Evolutionary conservation across 2,329 filamentous ascomycete species (phyloP).

Genomic region (Periconia digitata): DNA sequence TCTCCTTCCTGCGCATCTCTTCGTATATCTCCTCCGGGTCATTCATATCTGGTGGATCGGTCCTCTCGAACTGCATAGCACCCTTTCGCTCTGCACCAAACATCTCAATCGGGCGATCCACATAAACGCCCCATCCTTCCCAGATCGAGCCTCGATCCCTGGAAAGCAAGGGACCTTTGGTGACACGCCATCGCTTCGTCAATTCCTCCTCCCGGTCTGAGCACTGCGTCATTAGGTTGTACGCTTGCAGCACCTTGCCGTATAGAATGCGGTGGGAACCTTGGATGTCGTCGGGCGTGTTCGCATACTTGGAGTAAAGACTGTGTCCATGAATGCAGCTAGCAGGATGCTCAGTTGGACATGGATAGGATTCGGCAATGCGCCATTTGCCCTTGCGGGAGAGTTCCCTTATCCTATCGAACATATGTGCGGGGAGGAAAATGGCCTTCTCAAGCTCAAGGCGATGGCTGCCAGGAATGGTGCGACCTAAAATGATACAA

Average conservation of each 20-base stretch:
- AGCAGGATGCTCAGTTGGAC: constrained; percentile 3
- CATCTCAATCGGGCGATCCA: constrained; percentile 24
- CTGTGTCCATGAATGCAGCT: not conserved
- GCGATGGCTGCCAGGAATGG: constrained; percentile 6
- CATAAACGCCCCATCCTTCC: constrained; percentile 33
- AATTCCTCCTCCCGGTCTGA: constrained; percentile 23
- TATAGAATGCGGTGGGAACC: constrained; percentile 20
- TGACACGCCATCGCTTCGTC: constrained; percentile 34
- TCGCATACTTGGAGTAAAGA: too few relatives aligned
- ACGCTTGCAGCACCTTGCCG: constrained; percentile 20
- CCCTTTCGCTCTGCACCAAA: constrained; percentile 20
- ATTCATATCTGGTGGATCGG: constrained; percentile 11
- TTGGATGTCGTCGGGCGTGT: not conserved
- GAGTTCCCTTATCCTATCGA: constrained; percentile 16
- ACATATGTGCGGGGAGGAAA: constrained; percentile 26
- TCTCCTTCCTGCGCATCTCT: constrained; percentile 20
- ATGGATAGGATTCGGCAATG: constrained; percentile 26
- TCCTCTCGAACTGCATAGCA: constrained; percentile 1
- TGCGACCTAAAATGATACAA: constrained; percentile 31
- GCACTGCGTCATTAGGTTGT: constrained; percentile 15
- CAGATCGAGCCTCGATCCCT: constrained; percentile 29
- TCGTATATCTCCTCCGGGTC: constrained; percentile 12
- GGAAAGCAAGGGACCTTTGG: constrained; percentile 21
- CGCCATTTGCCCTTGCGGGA: constrained; percentile 13
- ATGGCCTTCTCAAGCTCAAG: constrained; percentile 23